A percentile compares a stretch with the other conserved stretches of the same genome.
Conservation (phyloP, 2,329 filamentous ascomycete species). For the Zasmidium cellare region DNA sequence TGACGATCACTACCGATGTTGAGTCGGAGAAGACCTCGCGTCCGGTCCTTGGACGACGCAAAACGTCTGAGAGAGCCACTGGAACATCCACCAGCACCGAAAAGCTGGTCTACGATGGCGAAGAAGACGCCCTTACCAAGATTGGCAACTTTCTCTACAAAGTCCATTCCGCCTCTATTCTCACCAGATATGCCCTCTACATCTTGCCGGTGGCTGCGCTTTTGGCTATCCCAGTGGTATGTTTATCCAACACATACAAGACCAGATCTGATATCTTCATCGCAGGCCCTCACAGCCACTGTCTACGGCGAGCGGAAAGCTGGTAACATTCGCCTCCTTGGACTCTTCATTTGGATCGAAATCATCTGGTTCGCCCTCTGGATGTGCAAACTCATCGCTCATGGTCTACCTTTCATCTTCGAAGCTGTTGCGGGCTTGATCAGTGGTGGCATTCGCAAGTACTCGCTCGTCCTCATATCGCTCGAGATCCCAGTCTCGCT, state of each 20-base stretch:
- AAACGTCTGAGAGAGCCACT: conserved; percentile 18
- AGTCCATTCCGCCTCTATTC: conserved; percentile 62
- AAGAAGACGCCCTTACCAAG: conserved; percentile 60
- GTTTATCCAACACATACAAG: not conserved
- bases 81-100: conserved; percentile 5
- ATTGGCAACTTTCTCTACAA: conserved; percentile 67
- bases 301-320: conserved; percentile 29
- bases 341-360: conserved; percentile 69
- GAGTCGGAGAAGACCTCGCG: conserved; percentile 1
- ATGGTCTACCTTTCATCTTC: conserved; percentile 61
- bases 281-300: conserved; percentile 24
- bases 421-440: conserved; percentile 70
- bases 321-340: conserved; percentile 50
- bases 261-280: not conserved
- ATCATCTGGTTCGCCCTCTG: conserved; percentile 68
- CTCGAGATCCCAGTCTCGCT: conserved; percentile 67
- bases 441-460: conserved; percentile 69
- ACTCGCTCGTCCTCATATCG: conserved; percentile 64
- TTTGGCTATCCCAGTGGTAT: conserved; percentile 59
- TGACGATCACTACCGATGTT: not conserved
- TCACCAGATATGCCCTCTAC: conserved; percentile 69
- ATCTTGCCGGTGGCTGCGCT: conserved; percentile 63
- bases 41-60: conserved; percentile 22
- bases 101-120: conserved; percentile 27
- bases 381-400: conserved; percentile 65